These are phyloP conservation scores for Eucalyptus grandis DNA, from an alignment of 345 rosid species.

Conservation along the genomic window DNA sequence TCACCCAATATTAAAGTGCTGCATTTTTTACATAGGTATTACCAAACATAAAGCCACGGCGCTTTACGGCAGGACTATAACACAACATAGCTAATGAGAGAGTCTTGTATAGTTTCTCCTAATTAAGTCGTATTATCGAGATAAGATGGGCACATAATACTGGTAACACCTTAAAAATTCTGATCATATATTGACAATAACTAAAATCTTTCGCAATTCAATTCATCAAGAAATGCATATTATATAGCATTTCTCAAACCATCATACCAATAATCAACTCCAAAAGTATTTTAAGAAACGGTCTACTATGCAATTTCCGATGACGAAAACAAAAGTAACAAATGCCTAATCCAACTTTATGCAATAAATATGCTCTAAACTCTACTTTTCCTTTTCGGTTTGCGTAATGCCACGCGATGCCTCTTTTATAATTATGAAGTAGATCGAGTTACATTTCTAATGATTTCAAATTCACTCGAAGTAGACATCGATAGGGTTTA, in stretches of 20 bases:
- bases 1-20: not conserved
- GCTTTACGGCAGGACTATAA: not conserved
- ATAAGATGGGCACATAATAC: not conserved
- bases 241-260: not conserved
- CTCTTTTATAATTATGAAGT: not conserved
- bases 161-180: not conserved
- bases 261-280: not conserved
- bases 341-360: not conserved
- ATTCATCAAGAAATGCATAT: not conserved
- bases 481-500: not conserved
- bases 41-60: not conserved
- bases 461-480: not conserved
- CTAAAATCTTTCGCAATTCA: not conserved
- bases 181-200: too few species aligned
- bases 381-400: not conserved
- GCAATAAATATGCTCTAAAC: not conserved
- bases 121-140: not conserved
- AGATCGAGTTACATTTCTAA: not conserved
- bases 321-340: not conserved
- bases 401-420: accelerated
- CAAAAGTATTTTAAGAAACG: too few species aligned
- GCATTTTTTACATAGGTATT: not conserved
- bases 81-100: not conserved
- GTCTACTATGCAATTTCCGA: not conserved
- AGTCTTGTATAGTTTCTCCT: not conserved